Evolutionary conservation across 176 grass and related monocot species (phyloP), one percentile per base, ranked within the genome.

Genomic region (Raddia distichophylla): DNA sequence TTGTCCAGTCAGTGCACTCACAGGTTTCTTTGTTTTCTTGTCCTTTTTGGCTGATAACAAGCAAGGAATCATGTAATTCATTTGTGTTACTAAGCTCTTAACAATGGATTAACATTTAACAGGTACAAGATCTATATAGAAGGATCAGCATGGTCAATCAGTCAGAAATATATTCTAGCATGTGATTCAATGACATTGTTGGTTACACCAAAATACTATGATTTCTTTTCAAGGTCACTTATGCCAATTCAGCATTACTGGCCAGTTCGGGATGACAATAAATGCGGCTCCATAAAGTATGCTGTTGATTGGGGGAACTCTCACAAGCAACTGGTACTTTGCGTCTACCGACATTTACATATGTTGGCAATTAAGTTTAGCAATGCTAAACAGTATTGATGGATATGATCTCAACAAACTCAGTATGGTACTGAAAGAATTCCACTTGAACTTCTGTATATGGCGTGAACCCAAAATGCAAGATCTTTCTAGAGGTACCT

Each of bases 91-190:
- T 60, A 56, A 67, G 67, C 22, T 84, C 1, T 56, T 86, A 77
- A 59, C 15, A 19, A 75, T 73, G 69, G 50, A 12, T 88, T 11
- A 44, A 65, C 50, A 10, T 50, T 62, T 57, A 56, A 46, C 44
- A 97, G 92, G 64, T 95, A 91, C 74, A 93, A 95, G 87, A 99
- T 99, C 35, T 99, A 95, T 82, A 80, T 95, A 8, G 96, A 99
- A 84, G 96, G 96, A 10, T 80, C 80, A 17, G 93, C 93, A n/a
- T 99, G 93, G 91, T 99, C 96, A 8, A 84, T 99, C 59, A 99
- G 96, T 84, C 76, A 93, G 79, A 99, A 93, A 63, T 99, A 99
- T 76, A 99, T 95, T 83, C 72, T 99, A 71, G 93, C 91, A 80
- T 99, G 96, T 52, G 85, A 99, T 89, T 99, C 93, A 7, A 79